phyloP scores from a whole-genome alignment of 2,329 filamentous ascomycete genomes.

The Penicillium sp. region DNA sequence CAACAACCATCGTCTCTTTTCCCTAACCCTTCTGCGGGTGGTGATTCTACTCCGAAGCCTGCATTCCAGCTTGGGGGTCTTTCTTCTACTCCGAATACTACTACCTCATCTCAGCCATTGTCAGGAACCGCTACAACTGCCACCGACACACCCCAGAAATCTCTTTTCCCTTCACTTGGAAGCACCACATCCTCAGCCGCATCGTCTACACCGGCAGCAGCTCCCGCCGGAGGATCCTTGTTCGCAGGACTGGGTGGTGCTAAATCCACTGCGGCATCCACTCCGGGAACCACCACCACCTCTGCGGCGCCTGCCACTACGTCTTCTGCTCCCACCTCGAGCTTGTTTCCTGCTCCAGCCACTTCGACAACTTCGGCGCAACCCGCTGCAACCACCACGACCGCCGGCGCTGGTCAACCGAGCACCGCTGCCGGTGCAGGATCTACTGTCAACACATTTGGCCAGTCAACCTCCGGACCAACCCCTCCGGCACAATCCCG shows the following conservation, averaged over 20 bases:
- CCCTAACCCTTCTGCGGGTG: conserved; percentile 23
- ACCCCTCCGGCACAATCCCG: conserved; percentile 74
- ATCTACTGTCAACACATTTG: conserved; percentile 45
- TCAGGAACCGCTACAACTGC: conserved; percentile 25
- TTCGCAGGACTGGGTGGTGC: conserved; percentile 28
- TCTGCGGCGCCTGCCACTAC: conserved; percentile 30
- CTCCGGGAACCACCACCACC: conserved; percentile 26
- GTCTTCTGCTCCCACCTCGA: conserved; percentile 15
- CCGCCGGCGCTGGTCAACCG: conserved; percentile 8
- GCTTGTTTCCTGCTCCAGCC: conserved; percentile 18
- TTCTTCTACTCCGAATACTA: conserved; percentile 11
- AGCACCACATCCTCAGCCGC: conserved; percentile 28
- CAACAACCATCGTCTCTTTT: conserved; percentile 28
- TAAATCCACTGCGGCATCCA: conserved; percentile 26
- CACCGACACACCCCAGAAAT: conserved; percentile 32
- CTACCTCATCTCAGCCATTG: conserved; percentile 15
- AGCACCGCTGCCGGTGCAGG: conserved; percentile 17
- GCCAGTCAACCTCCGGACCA: conserved; percentile 72
- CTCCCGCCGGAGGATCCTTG: conserved; percentile 24
- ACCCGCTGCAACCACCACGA: too few relatives aligned
- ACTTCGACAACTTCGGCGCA: conserved; percentile 20
- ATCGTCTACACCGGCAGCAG: conserved; percentile 29
- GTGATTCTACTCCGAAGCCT: conserved; percentile 22
- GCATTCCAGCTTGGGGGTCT: conserved; percentile 1
- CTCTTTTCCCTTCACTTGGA: conserved; percentile 29